These are phyloP conservation scores for Selenicereus undatus DNA, from an alignment of 148 eudicot species.

Conservation along the genomic window DNA sequence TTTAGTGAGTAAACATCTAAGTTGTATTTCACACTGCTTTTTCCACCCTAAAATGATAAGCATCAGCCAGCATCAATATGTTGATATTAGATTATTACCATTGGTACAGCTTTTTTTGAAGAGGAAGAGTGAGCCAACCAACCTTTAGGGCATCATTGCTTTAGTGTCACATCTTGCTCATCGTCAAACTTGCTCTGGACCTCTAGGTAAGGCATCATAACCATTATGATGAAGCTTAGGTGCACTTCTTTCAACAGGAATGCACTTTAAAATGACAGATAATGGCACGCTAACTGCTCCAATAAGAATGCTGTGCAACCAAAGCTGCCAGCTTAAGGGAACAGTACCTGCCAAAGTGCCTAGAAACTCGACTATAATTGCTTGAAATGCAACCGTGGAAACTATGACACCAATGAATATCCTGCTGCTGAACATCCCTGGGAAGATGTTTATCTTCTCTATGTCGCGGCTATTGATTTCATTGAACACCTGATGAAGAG, in stretches of 20 bases:
- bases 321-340: constrained; percentile 79
- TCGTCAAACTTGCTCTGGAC: constrained; percentile 59
- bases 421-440: constrained; percentile 74
- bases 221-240: constrained; percentile 51
- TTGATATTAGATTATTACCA: too few species aligned
- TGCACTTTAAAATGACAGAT: constrained; percentile 74
- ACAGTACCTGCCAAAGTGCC: constrained; percentile 92
- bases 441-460: constrained; percentile 82
- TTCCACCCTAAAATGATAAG: too few species aligned
- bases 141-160: background rate
- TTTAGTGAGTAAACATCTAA: too few species aligned
- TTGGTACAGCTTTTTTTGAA: too few species aligned
- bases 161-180: background rate
- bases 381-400: constrained; percentile 77
- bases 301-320: constrained; percentile 60
- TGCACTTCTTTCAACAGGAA: constrained; percentile 50
- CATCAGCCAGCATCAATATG: too few species aligned
- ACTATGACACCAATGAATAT: constrained; percentile 62
- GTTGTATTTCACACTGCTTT: too few species aligned
- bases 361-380: constrained; percentile 75
- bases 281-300: constrained; percentile 74
- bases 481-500: constrained; percentile 64
- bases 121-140: background rate
- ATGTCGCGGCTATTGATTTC: constrained; percentile 98
- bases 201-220: constrained; percentile 54